These are phyloP conservation scores for Naganishia vaughanmartiniae DNA, from an alignment of 768 basidiomycete species.

Conservation along the genomic window DNA sequence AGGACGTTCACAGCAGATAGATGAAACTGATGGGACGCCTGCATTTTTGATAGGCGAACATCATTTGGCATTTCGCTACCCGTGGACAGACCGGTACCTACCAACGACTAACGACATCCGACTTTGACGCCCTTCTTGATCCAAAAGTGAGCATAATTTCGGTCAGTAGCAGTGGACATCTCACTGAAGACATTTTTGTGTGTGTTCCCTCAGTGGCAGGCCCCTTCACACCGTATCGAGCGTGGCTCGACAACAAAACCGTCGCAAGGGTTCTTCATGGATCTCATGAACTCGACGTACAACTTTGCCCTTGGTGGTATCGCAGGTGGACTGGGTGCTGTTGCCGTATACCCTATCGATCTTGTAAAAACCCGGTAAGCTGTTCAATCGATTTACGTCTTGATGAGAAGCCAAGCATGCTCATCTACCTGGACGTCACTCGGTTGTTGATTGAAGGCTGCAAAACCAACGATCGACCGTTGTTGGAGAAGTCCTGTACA, in stretches of 20 bases:
- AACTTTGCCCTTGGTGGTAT: conserved; percentile 82
- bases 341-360: conserved; percentile 87
- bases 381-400: conserved; percentile 52
- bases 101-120: conserved; percentile 74
- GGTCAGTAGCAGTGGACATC: not conserved
- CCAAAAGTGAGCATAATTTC: conserved; percentile 56
- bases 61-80: conserved; percentile 96
- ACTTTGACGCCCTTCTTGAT: conserved; percentile 90
- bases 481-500: conserved; percentile 93
- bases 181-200: not conserved
- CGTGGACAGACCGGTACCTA: conserved; percentile 62
- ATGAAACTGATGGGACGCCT: not conserved
- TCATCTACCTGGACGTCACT: not conserved
- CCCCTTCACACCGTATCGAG: conserved; percentile 36
- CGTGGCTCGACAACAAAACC: conserved; percentile 14
- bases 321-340: conserved; percentile 91
- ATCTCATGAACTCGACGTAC: conserved; percentile 70
- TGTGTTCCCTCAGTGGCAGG: conserved; percentile 40
- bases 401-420: not conserved
- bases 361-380: conserved; percentile 60
- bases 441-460: conserved; percentile 62
- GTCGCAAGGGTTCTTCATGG: conserved; percentile 55
- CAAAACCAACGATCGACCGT: conserved; percentile 97
- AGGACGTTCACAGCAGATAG: not conserved
- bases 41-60: conserved; percentile 54